Base-by-base conservation (phyloP, 345 rosid genomes). In the Brassica nigra region DNA sequence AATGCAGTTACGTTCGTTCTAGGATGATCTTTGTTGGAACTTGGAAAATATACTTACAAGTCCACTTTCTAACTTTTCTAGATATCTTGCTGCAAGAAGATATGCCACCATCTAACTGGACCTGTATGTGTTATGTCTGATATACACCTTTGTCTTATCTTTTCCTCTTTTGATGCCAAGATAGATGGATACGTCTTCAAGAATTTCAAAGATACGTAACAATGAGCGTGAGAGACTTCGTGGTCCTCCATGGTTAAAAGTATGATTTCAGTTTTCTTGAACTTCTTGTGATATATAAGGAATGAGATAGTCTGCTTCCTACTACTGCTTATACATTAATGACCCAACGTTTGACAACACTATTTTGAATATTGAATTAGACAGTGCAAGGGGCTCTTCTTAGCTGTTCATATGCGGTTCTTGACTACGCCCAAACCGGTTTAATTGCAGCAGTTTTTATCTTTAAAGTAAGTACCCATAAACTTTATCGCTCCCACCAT, bases 161-260 rank as follows among this genome's bases (percentile, higher is more conserved):
- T 67, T 61, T 10, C 68, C 54, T 78, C 80, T 81, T 76, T 86
- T 83, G 7, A 77, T 88, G 92, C 77, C 88, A 86, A 89, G 84
- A 69, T 86, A 96, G 98, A 93, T 96, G 98, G 98, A 96, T 80
- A 91, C 91, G 73, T 89, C 97, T 71, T 92, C 99, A 71, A 90
- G 98, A 89, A 92, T 96, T 85, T 89, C 98, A 62, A 96, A 93
- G 88, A 96, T 96, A 75, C 80, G 98, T 76, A 93, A 80, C 75
- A 87, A 85, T 64, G 99, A 96, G 75, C 95, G 97, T 27, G 95
- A 92, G 83, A 92, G 99, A 77, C 97, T 96, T 54, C 93, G 86
- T 6, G 99, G 98, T 66, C 99, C 99, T 81, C 89, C 95, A 44
- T 93, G 99, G 99, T 82, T 96, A 84, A 93, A 92, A 94, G 99